Conservation (phyloP, 2,329 filamentous ascomycete genomes). For the Ophiocordyceps unilateralis region DNA sequence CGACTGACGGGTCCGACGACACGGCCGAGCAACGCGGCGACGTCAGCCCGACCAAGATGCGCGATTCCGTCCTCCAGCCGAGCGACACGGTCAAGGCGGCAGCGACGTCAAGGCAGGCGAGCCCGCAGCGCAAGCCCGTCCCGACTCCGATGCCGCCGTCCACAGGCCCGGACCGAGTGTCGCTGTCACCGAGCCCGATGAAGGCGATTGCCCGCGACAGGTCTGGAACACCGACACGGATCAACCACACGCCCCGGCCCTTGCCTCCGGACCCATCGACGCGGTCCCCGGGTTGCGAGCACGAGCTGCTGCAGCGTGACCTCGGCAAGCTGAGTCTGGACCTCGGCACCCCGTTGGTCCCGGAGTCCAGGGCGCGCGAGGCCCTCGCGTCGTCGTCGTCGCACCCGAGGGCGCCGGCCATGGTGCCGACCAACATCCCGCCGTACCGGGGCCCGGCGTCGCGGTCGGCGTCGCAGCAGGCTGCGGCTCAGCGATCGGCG, state of each 20-base stretch:
- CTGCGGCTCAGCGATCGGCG: slow-evolving; percentile 7
- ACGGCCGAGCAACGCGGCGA: slow-evolving; percentile 35
- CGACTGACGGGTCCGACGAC: slow-evolving; percentile 29
- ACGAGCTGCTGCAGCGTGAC: slow-evolving; percentile 42
- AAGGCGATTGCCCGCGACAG: slow-evolving; percentile 13
- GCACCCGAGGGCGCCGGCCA: slow-evolving; percentile 22
- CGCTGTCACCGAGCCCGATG: slow-evolving; percentile 31
- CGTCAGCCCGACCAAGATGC: slow-evolving; percentile 32
- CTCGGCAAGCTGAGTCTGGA: slow-evolving; percentile 34
- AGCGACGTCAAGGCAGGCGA: slow-evolving; percentile 36
- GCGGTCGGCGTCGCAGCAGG: slow-evolving; percentile 14
- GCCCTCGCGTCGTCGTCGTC: slow-evolving; percentile 8
- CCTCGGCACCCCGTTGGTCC: slow-evolving; percentile 1
- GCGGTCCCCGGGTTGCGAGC: slow-evolving; percentile 42
- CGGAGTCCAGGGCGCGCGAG: slow-evolving; percentile 6
- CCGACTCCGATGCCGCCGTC: slow-evolving; percentile 10
- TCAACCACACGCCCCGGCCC: slow-evolving; percentile 19
- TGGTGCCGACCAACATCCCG: slow-evolving; percentile 32
- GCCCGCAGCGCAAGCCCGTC: slow-evolving; percentile 42
- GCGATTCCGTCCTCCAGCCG: slow-evolving; percentile 24
- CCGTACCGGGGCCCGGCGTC: slow-evolving; percentile 27
- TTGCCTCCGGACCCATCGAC: slow-evolving; percentile 27
- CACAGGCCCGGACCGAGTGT: slow-evolving; percentile 39
- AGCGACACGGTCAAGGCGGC: slow-evolving; percentile 40
- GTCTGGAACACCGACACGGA: slow-evolving; percentile 26